phyloP scores from a whole-genome alignment of 2,329 filamentous ascomycete genomes.

The Fusarium agapanthi region DNA sequence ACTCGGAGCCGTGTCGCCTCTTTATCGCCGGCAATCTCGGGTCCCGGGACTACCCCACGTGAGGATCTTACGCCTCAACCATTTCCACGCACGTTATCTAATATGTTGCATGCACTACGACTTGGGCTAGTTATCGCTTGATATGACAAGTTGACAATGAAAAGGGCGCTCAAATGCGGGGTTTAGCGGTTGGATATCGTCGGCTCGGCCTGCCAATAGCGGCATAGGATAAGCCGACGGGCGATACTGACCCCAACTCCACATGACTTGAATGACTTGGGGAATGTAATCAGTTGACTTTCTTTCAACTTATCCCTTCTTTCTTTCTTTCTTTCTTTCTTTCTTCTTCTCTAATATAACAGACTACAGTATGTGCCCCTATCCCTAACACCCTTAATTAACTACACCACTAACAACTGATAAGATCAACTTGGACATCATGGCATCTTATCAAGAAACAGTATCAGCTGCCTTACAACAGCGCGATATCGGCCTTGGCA shows the following conservation, averaged over 20 bases:
- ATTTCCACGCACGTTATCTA: neutral
- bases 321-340: neutral
- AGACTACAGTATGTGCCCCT: neutral
- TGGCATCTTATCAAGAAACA: conserved; percentile 19
- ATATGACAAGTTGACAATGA: conserved; percentile 7
- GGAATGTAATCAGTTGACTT: neutral
- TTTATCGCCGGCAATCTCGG: neutral
- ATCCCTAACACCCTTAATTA: neutral
- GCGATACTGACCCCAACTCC: conserved; percentile 4
- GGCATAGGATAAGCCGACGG: conserved; percentile 18
- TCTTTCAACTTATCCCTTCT: neutral
- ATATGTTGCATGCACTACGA: neutral
- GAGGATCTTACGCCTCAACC: neutral
- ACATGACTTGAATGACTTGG: conserved; percentile 4
- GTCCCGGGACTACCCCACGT: neutral
- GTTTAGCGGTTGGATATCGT: conserved; percentile 23
- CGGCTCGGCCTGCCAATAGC: conserved; percentile 16
- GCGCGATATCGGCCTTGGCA: conserved; percentile 38
- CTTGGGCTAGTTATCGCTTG: neutral
- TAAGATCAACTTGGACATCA: neutral
- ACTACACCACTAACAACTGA: neutral
- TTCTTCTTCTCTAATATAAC: neutral
- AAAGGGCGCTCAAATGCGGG: conserved; percentile 23
- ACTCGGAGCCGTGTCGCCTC: neutral
- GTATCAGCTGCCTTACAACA: conserved; percentile 12